A percentile compares a stretch with the other conserved stretches of the same genome.
These are phyloP conservation scores for Dothideomycetes sp. DNA, from an alignment of 2,329 filamentous ascomycete genomes.

Conservation along the genomic window DNA sequence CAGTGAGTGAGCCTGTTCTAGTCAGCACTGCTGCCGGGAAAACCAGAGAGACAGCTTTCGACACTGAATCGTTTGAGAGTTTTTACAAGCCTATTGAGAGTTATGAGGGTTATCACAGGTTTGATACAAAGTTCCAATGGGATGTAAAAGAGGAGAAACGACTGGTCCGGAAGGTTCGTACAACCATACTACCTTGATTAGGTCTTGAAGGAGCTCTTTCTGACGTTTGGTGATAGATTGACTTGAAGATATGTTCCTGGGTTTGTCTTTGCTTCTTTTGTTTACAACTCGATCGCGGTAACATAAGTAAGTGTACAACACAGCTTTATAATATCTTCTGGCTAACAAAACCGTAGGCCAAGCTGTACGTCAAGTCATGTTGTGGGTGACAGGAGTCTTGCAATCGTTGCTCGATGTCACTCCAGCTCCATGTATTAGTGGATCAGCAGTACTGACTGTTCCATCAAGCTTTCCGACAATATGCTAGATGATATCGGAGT, in stretches of 20 bases:
- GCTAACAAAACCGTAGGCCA: no score
- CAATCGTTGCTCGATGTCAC: no score
- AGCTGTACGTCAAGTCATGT: no score
- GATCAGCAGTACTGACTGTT: no score
- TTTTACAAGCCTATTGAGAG: conserved; percentile 44
- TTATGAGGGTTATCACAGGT: conserved; percentile 53
- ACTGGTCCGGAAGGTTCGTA: conserved; percentile 44
- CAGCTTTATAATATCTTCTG: no score
- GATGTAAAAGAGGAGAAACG: conserved; percentile 47
- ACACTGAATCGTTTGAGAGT: conserved; percentile 26
- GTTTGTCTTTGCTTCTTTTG: conserved; percentile 48
- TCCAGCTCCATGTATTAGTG: no score
- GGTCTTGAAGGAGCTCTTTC: conserved; percentile 20
- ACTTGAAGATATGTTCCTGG: conserved; percentile 43
- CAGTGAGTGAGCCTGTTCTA: conserved; percentile 16
- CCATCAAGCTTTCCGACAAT: conserved; percentile 54
- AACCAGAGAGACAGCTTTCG: conserved; percentile 25
- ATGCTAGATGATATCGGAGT: conserved; percentile 47
- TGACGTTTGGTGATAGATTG: conserved; percentile 38
- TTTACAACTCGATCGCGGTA: conserved; percentile 45
- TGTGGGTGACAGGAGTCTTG: no score
- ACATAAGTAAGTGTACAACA: conserved; percentile 40
- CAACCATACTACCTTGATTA: background rate
- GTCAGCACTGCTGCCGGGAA: conserved; percentile 20
- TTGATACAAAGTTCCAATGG: conserved; percentile 50